A percentile compares a stretch with the other conserved stretches of the same genome.
Evolutionary conservation across 805 yeast species (phyloP).

Genomic region (Candida alai): DNA sequence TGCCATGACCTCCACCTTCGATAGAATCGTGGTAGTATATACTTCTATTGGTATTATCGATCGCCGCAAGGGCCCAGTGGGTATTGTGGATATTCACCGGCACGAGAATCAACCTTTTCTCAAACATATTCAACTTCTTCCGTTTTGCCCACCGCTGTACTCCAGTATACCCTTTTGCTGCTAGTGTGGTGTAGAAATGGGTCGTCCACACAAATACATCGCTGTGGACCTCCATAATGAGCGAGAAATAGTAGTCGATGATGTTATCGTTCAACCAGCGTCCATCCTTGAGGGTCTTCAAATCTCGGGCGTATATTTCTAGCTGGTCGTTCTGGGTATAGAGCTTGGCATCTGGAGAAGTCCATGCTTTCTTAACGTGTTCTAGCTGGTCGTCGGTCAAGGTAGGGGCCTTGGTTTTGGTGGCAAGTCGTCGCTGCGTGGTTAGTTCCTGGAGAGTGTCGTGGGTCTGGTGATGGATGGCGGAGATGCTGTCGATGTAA

Average conservation of each 20-base stretch:
- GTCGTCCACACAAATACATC: constrained; percentile 75
- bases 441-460: constrained; percentile 12
- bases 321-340: constrained; percentile 29
- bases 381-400: constrained; percentile 11
- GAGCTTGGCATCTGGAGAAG: constrained; percentile 6
- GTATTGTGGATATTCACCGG: constrained; percentile 83
- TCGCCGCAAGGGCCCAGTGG: constrained; percentile 89
- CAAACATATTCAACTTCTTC: constrained; percentile 44
- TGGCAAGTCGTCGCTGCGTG: constrained; percentile 13
- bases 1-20: constrained; percentile 34
- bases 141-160: constrained; percentile 28
- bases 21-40: constrained; percentile 80
- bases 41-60: constrained; percentile 56
- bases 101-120: constrained; percentile 62
- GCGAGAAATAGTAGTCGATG: constrained; percentile 73
- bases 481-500: constrained; percentile 11
- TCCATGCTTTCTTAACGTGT: constrained; percentile 13
- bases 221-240: constrained; percentile 43
- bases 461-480: constrained; percentile 6
- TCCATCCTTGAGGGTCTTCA: constrained; percentile 64
- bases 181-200: constrained; percentile 75
- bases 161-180: constrained; percentile 65
- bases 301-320: constrained; percentile 62
- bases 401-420: constrained; percentile 10
- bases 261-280: constrained; percentile 90